Evolutionary conservation across 2,329 filamentous ascomycete genomes (phyloP).

Genomic region (Botrytis pseudocinerea): DNA sequence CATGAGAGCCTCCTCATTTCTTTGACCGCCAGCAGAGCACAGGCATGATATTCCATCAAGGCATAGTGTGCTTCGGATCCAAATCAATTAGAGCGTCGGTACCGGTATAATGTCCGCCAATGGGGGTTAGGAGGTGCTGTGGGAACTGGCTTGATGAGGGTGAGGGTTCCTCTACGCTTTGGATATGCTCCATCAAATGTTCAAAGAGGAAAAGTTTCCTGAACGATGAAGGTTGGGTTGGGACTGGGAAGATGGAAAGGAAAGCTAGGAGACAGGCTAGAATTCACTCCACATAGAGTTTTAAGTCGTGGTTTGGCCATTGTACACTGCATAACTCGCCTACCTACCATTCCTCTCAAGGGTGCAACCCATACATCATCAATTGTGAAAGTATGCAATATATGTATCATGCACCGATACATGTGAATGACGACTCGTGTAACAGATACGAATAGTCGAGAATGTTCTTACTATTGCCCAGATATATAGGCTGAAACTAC

Average conservation of each 20-base stretch:
- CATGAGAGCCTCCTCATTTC: slow-evolving; percentile 20
- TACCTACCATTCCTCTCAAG: neutral
- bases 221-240: slow-evolving; percentile 11
- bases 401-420: slow-evolving; percentile 6
- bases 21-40: slow-evolving; percentile 24
- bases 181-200: slow-evolving; percentile 10
- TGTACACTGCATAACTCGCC: slow-evolving; percentile 17
- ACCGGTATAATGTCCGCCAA: slow-evolving; percentile 20
- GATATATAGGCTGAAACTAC: neutral
- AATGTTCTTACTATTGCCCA: slow-evolving; percentile 5
- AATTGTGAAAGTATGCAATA: slow-evolving; percentile 3
- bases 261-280: neutral
- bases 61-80: slow-evolving; percentile 22
- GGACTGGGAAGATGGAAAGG: neutral
- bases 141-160: slow-evolving; percentile 14
- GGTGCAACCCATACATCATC: slow-evolving; percentile 19
- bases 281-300: slow-evolving; percentile 14
- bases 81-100: slow-evolving; percentile 10
- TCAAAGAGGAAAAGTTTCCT: slow-evolving; percentile 20
- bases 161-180: slow-evolving; percentile 14
- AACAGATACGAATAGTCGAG: neutral
- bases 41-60: slow-evolving; percentile 19
- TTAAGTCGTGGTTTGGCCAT: slow-evolving; percentile 15
- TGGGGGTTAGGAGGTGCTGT: slow-evolving; percentile 4
- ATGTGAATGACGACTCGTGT: slow-evolving; percentile 9